These are phyloP conservation scores for Thalia dealbata DNA, from an alignment of 176 grass and related monocot genomes.

Conservation along the genomic window DNA sequence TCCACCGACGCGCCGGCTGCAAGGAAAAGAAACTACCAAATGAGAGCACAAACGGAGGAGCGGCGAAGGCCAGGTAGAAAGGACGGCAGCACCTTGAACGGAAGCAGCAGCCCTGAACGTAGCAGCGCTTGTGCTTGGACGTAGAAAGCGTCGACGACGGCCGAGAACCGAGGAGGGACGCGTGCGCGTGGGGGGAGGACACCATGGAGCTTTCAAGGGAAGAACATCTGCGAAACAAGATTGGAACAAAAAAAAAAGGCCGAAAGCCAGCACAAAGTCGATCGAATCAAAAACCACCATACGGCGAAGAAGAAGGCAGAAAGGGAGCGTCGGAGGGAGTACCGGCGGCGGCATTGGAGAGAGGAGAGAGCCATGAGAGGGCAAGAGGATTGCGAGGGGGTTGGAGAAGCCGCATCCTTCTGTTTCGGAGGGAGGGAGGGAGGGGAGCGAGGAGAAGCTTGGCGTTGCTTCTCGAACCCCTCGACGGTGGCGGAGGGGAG, in stretches of 20 bases:
- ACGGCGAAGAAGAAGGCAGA: background rate
- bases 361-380: background rate
- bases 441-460: background rate
- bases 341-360: background rate
- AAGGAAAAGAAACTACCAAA: slow-evolving; percentile 3
- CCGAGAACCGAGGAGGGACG: background rate
- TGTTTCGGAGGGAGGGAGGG: background rate
- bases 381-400: background rate
- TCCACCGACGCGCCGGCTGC: slow-evolving; percentile 27
- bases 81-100: background rate
- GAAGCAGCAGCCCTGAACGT: too few species aligned
- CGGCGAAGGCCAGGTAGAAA: background rate
- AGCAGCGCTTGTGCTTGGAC: too few species aligned
- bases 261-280: background rate
- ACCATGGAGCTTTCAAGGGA: background rate
- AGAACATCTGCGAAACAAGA: background rate
- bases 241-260: background rate
- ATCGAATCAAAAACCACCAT: background rate
- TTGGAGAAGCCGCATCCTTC: slow-evolving; percentile 14
- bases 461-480: too few species aligned
- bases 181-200: background rate
- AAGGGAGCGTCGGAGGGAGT: background rate
- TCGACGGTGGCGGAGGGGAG: too few species aligned
- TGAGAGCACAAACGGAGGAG: background rate
- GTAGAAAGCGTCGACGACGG: background rate